Conservation (phyloP, 1,284 basidiomycete genomes). For the Cutaneotrichosporon dermatis region DNA sequence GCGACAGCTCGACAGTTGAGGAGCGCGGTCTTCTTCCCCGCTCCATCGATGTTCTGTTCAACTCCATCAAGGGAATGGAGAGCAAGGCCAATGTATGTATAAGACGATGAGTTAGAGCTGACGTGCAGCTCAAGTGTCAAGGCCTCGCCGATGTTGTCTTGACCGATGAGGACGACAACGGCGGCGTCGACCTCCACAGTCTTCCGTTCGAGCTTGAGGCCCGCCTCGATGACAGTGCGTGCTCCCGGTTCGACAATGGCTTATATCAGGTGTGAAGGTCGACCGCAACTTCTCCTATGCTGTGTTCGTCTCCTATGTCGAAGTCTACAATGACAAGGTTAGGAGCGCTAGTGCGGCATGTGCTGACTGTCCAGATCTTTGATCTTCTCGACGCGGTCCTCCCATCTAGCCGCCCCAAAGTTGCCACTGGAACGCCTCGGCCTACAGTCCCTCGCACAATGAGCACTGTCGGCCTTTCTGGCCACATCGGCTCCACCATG, state of each 20-base stretch:
- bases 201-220: slow-evolving; percentile 27
- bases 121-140: slow-evolving; percentile 34
- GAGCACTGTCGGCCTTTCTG: slow-evolving; percentile 21
- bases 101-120: neutral
- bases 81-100: slow-evolving; percentile 64
- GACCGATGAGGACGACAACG: slow-evolving; percentile 47
- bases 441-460: slow-evolving; percentile 19
- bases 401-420: slow-evolving; percentile 21
- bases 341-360: slow-evolving; percentile 8
- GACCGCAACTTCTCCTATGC: slow-evolving; percentile 90
- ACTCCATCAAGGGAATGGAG: slow-evolving; percentile 78
- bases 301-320: slow-evolving; percentile 91
- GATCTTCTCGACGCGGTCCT: slow-evolving; percentile 50
- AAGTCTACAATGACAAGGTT: slow-evolving; percentile 98
- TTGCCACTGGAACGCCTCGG: neutral
- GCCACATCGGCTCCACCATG: slow-evolving; percentile 39
- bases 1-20: slow-evolving; percentile 57
- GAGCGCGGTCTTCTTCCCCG: slow-evolving; percentile 76
- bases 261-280: slow-evolving; percentile 57
- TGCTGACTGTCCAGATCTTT: slow-evolving; percentile 44
- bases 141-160: slow-evolving; percentile 57
- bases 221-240: slow-evolving; percentile 34
- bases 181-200: slow-evolving; percentile 27
- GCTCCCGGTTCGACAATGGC: slow-evolving; percentile 9
- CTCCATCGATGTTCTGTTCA: slow-evolving; percentile 89